Base-by-base conservation (phyloP, 2,329 filamentous ascomycete genomes). In the Trichoderma sp. region DNA sequence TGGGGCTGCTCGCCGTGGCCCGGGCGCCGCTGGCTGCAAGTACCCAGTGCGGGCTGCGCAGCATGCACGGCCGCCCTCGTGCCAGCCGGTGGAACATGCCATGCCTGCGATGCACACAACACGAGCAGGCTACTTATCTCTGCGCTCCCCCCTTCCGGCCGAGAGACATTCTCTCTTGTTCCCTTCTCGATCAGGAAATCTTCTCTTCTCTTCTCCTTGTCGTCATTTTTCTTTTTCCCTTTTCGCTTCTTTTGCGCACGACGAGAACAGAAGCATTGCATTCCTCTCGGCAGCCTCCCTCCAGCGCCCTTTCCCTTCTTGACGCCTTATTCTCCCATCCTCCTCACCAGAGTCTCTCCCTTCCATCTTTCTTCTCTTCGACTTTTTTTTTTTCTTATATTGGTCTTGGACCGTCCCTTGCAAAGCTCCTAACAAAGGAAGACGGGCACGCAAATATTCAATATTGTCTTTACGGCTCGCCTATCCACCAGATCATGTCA, bases 11-110 rank as follows among this genome's bases (percentile, higher is more conserved):
- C 46, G 46, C 46, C 46, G 46, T 56, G 63, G 63, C 54, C 52
- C 64, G 51, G 63, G 58, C 68, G 49, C 58, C 67, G 67, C 67
- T 59, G 63, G 49, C 28, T 46, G 46, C 13, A 68, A 10, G 68
- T 69, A 69, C 63, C 58, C 68, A 67, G 68, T 69, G 68, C 64
- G 64, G 4, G 46, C 30, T 52, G 51, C 13, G 11, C 8, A 1
- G 6, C 18, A 26, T 16, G 51, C 68, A 68, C 65, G 65, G 65
- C 56, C 13, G 39, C 46, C 65, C 65, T 60, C 43, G 46, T 68
- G 58, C 68, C 51, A 58, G 68, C 55, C 49, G 55, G 68, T 69
- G 68, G 68, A 68, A 69, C 68, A 69, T 69, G 37, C 68, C 68
- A 69, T 69, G 54, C 58, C 59, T 68, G 54, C 54, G 32, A 32